Conservation (phyloP, 2,329 filamentous ascomycete genomes). For the Aspergillus nomiae region DNA sequence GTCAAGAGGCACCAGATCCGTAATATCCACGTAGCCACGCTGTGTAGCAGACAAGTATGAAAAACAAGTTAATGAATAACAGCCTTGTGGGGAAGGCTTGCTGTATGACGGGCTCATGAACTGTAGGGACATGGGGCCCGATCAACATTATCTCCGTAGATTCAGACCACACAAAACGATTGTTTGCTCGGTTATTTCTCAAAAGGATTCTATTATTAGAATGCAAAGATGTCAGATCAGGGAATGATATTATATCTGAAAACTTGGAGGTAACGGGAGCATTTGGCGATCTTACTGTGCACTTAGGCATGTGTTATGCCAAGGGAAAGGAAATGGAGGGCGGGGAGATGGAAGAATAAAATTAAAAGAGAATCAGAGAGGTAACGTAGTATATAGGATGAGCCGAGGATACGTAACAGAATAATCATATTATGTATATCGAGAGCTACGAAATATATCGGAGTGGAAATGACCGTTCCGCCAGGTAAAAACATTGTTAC, state of each 20-base stretch:
- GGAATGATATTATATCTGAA: not conserved
- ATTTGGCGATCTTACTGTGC: not conserved
- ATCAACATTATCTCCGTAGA: not conserved
- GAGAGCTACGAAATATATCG: no score
- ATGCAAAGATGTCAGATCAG: not conserved
- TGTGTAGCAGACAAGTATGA: no score
- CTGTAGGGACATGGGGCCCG: not conserved
- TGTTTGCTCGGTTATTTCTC: not conserved
- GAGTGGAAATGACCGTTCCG: no score
- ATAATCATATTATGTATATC: no score
- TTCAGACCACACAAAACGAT: not conserved
- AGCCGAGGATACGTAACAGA: not conserved
- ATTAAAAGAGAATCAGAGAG: not conserved
- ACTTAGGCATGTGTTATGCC: not conserved
- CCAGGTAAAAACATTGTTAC: no score
- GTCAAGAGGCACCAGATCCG: no score
- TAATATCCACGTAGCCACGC: no score
- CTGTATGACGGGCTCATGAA: not conserved
- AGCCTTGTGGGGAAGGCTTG: not conserved
- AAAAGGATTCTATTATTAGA: not conserved
- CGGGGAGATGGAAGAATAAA: not conserved
- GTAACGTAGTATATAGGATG: not conserved
- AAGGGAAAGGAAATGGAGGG: not conserved
- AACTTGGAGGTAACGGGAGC: not conserved
- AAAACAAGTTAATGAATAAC: no score